Conservation (phyloP, 257 asterid genomes). For the Fraxinus excelsior region DNA sequence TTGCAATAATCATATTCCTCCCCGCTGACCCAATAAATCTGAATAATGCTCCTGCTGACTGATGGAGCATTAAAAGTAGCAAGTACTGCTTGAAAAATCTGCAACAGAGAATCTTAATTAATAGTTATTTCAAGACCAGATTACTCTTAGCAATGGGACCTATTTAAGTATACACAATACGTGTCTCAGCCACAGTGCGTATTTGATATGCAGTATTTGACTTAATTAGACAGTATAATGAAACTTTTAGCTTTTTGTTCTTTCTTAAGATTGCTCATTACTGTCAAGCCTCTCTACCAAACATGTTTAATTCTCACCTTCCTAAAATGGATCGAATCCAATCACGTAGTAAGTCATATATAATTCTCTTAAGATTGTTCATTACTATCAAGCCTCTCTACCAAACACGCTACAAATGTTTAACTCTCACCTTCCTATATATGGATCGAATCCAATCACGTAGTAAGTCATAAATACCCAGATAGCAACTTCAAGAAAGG, state of each 20-base stretch:
- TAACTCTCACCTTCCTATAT: conserved; percentile 45
- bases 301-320: conserved; percentile 39
- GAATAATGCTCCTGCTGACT: conserved; percentile 57
- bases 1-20: conserved; percentile 67
- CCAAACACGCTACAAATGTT: not conserved
- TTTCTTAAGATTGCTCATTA: not conserved
- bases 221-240: not conserved
- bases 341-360: conserved; percentile 55
- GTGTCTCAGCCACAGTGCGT: not conserved
- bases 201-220: not conserved
- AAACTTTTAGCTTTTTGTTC: not conserved
- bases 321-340: conserved; percentile 67
- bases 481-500: conserved; percentile 49
- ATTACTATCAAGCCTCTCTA: not conserved
- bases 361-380: not conserved
- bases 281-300: not conserved
- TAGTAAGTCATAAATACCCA: conserved; percentile 63
- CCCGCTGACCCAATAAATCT: conserved; percentile 57
- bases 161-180: not conserved
- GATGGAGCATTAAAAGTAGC: conserved; percentile 45
- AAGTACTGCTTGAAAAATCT: conserved; percentile 64
- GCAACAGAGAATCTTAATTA: conserved; percentile 23
- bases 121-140: not conserved
- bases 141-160: not conserved
- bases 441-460: conserved; percentile 70